Percentiles rank a stretch among this genome's conserved stretches.
These are phyloP conservation scores for Mallotus japonicus DNA, from an alignment of 441 rosid species.

Conservation along the genomic window DNA sequence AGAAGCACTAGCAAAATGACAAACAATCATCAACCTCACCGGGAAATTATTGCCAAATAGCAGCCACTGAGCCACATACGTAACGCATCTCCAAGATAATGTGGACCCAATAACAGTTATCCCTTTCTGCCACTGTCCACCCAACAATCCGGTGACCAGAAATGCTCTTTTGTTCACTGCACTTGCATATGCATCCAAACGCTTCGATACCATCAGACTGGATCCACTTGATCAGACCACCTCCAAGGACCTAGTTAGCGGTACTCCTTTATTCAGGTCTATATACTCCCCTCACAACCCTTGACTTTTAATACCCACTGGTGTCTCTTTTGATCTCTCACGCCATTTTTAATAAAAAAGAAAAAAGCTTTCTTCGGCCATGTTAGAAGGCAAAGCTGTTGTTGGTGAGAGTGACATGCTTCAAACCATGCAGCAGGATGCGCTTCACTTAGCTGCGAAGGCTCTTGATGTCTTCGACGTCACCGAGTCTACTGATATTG, in stretches of 20 bases:
- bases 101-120: slow-evolving; percentile 20
- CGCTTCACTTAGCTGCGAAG: slow-evolving; percentile 48
- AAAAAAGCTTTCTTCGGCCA: slow-evolving; percentile 15
- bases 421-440: slow-evolving; percentile 68
- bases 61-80: slow-evolving; percentile 27
- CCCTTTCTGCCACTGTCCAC: neutral
- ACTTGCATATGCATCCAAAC: slow-evolving; percentile 7
- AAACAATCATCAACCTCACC: slow-evolving; percentile 1
- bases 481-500: slow-evolving; percentile 41
- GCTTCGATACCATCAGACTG: slow-evolving; percentile 6
- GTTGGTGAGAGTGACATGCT: slow-evolving; percentile 75
- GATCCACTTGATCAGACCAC: slow-evolving; percentile 6
- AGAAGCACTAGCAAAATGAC: slow-evolving; percentile 6
- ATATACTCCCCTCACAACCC: neutral
- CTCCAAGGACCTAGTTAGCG: neutral
- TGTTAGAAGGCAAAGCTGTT: slow-evolving; percentile 84
- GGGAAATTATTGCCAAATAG: neutral
- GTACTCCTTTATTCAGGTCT: neutral
- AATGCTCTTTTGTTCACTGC: neutral
- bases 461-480: slow-evolving; percentile 62
- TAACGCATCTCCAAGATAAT: slow-evolving; percentile 25
- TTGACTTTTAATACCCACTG: neutral
- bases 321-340: slow-evolving; percentile 2
- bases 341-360: neutral
- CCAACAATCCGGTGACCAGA: slow-evolving; percentile 11